Percentiles rank a stretch among this genome's conserved stretches.
Conservation (phyloP, 2,329 filamentous ascomycete genomes). For the Exophiala dermatitidis region DNA sequence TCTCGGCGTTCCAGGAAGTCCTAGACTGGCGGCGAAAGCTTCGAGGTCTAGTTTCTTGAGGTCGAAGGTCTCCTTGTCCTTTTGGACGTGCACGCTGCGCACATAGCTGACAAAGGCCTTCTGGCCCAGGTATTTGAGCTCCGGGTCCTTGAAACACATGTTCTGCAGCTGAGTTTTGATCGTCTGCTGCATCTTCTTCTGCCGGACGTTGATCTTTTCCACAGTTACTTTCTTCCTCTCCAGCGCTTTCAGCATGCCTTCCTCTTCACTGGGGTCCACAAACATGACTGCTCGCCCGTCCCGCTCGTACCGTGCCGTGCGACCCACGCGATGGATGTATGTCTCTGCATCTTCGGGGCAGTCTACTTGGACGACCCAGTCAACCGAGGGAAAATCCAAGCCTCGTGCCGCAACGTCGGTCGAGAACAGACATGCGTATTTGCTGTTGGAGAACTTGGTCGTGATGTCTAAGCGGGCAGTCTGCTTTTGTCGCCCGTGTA, state of each 20-base stretch:
- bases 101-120: conserved; percentile 93
- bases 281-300: conserved; percentile 84
- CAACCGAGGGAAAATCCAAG: conserved; percentile 90
- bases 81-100: conserved; percentile 76
- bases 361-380: conserved; percentile 98
- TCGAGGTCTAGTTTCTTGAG: conserved; percentile 77
- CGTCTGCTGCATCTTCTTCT: conserved; percentile 74
- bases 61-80: conserved; percentile 86
- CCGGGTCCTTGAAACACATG: conserved; percentile 91
- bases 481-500: conserved; percentile 92
- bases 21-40: conserved; percentile 74
- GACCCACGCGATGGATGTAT: conserved; percentile 91
- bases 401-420: conserved; percentile 93
- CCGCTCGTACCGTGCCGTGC: conserved; percentile 87
- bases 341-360: conserved; percentile 95
- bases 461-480: conserved; percentile 81
- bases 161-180: conserved; percentile 82
- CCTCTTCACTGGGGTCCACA: conserved; percentile 83
- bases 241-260: conserved; percentile 78
- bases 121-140: conserved; percentile 89
- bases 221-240: conserved; percentile 87
- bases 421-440: conserved; percentile 82
- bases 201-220: conserved; percentile 74
- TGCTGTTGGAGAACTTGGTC: conserved; percentile 68
- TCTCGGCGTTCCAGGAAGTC: conserved; percentile 81